phyloP scores from a whole-genome alignment of 2,329 filamentous ascomycete species.

The Phyllosticta citrichinensis region DNA sequence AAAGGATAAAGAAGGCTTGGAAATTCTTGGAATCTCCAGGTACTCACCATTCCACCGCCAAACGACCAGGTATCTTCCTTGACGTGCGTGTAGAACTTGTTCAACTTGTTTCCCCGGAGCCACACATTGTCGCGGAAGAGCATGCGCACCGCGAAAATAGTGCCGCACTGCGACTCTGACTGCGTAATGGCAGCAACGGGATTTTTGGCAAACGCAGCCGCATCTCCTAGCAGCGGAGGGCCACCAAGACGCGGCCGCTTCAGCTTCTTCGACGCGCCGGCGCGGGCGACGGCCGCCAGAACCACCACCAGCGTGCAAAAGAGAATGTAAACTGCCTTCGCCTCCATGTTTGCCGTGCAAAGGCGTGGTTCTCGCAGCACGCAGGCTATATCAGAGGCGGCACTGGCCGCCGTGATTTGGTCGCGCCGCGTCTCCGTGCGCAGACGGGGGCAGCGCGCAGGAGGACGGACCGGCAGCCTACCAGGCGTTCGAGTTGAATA shows the following conservation, averaged over 20 bases:
- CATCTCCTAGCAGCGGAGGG: neutral
- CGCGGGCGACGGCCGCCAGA: neutral
- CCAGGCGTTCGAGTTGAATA: neutral
- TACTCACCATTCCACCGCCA: conserved; percentile 11
- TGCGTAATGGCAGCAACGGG: neutral
- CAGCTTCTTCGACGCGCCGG: neutral
- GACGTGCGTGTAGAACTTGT: neutral
- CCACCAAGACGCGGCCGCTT: neutral
- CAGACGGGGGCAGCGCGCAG: neutral
- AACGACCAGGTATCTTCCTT: conserved; percentile 14
- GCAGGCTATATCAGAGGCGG: neutral
- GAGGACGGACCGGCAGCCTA: neutral
- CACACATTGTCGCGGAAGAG: neutral
- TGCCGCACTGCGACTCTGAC: neutral
- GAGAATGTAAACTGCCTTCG: neutral
- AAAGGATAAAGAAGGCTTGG: neutral
- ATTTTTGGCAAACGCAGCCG: neutral
- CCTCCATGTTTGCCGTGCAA: neutral
- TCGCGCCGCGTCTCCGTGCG: neutral
- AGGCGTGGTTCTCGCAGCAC: neutral
- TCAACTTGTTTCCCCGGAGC: neutral
- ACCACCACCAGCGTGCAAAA: neutral
- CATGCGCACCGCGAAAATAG: neutral
- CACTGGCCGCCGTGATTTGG: neutral
- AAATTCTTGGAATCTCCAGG: neutral